Evolutionary conservation across 345 rosid species (phyloP), one percentile per base, ranked within the genome.

Genomic region (Aquilaria malaccensis): DNA sequence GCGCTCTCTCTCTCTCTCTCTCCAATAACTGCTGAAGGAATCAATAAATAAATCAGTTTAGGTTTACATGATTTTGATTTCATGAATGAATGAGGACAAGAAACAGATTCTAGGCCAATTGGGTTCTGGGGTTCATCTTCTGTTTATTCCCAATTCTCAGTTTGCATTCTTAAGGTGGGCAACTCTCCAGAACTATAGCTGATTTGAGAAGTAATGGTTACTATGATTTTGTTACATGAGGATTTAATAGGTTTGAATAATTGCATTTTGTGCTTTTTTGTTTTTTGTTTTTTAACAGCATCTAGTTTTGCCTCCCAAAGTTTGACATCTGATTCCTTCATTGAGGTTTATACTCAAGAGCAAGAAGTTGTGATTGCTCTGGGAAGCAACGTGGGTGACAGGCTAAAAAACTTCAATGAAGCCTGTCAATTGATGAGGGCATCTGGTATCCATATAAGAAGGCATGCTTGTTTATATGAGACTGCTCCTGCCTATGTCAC

Each of bases 401-500:
- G 98, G 59, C 67, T 89, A 74, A 57, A 56, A 55, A 84, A 85
- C 61, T 89, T 93, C 68, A 79, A 73, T 32, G 76, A 87, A 59
- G 97, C 96, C 14, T 76, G 89, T 70, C 65, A 55, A 15, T 62
- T 76, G 69, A 85, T 89, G 97, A 84, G 74, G 68, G 68, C 64
- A 67, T 69, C 69, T 1, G 96, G 98, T 65, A 67, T 93, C 64
- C 32, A 59, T 58, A 68, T 93, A 45, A 84, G 75, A 0, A 83
- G 88, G 55, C 97, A 93, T 58, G 85, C 83, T 65, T 87, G 96
- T 66, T 70, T 93, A 61, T 93, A 93, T 66, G 96, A 89, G 76
- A 85, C 96, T 0, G 91, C 82, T 2, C 98, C 97, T 30, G 96
- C 88, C 64, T 86, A 89, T 61, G 94, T 89, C 47, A 87, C 96